Evolutionary conservation across 1,284 basidiomycete genomes (phyloP), one percentile per base, ranked within the genome.

Genomic region (Ganoderma boninense): DNA sequence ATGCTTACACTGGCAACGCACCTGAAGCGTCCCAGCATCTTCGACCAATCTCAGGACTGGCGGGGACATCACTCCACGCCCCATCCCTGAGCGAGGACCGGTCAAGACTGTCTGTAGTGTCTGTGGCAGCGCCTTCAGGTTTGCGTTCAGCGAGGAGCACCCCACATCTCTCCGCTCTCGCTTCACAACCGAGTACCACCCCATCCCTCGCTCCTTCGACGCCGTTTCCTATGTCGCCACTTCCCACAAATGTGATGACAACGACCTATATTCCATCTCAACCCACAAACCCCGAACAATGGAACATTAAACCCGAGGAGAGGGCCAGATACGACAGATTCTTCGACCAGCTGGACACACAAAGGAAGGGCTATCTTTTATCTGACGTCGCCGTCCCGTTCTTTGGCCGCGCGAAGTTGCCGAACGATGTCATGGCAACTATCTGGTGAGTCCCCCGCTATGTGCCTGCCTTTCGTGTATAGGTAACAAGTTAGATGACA

Each of bases 321-420:
- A 98, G 98, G 80, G 86, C 90, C 0, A 87, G 86, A 42, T 87
- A 93, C 3, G 97, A 99, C 80, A 84, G 84, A 20, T 94, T 93
- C 84, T 99, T 99, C 78, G 91, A 95, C 68, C 87, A 87, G 43
- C 87, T 99, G 42, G 98, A 99, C 80, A 82, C 87, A 11, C 85
- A 88, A 72, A 90, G 89, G 70, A 87, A 85, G 70, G 97, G 97
- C 1, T 94, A 87, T 76, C 93, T 99, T 44, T 95, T 97, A 77
- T 97, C 96, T 14, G 95, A 97, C 72, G 90, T 94, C 35, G 98
- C 97, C 2, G 97, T 98, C 0, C 95, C 95, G 2, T 99, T 99
- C 82, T 95, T 99, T 91, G 84, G 97, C 71, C 92, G 97, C 80
- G 97, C 96, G 65, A 93, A 95, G 70, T 84, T 99, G 59, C 88